Percentiles rank a stretch among this genome's conserved stretches.
These are phyloP conservation scores for Monosporascus cannonballus DNA, from an alignment of 2,329 filamentous ascomycete genomes.

Conservation along the genomic window DNA sequence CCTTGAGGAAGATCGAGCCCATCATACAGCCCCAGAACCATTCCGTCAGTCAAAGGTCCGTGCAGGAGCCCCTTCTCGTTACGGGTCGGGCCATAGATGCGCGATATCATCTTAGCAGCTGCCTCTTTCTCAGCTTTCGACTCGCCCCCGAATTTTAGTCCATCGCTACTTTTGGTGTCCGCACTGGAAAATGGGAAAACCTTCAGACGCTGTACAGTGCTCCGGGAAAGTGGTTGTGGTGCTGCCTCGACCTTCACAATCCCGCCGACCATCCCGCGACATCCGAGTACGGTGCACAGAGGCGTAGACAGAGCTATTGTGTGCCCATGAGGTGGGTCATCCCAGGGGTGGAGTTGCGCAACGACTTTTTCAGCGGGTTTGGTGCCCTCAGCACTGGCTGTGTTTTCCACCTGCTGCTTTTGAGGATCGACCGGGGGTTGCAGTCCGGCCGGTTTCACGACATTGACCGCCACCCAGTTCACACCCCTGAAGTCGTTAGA, in stretches of 20 bases:
- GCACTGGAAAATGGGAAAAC: conserved; percentile 70
- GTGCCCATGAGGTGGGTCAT: conserved; percentile 77
- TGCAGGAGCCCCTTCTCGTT: conserved; percentile 58
- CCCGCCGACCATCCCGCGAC: conserved; percentile 71
- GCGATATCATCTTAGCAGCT: conserved; percentile 62
- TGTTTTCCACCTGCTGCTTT: conserved; percentile 62
- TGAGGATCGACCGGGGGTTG: conserved; percentile 64
- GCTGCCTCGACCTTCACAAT: conserved; percentile 84
- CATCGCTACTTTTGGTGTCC: conserved; percentile 51
- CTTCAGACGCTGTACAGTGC: conserved; percentile 60
- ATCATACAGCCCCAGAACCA: conserved; percentile 59
- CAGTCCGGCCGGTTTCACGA: conserved; percentile 76
- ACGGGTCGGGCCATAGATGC: conserved; percentile 58
- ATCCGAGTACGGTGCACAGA: conserved; percentile 68
- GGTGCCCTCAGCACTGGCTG: conserved; percentile 43
- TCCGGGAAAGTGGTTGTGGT: conserved; percentile 61
- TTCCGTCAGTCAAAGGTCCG: conserved; percentile 84
- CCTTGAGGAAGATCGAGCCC: conserved; percentile 48
- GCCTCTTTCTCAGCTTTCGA: conserved; percentile 79
- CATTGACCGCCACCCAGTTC: conserved; percentile 73
- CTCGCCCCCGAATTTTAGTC: conserved; percentile 82
- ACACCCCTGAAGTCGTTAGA: conserved; percentile 69
- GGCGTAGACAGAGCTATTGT: conserved; percentile 73
- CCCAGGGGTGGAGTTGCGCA: conserved; percentile 71
- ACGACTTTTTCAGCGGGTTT: conserved; percentile 64